These are phyloP conservation scores for Fusarium annulatum DNA, from an alignment of 2,329 filamentous ascomycete genomes.

Conservation along the genomic window DNA sequence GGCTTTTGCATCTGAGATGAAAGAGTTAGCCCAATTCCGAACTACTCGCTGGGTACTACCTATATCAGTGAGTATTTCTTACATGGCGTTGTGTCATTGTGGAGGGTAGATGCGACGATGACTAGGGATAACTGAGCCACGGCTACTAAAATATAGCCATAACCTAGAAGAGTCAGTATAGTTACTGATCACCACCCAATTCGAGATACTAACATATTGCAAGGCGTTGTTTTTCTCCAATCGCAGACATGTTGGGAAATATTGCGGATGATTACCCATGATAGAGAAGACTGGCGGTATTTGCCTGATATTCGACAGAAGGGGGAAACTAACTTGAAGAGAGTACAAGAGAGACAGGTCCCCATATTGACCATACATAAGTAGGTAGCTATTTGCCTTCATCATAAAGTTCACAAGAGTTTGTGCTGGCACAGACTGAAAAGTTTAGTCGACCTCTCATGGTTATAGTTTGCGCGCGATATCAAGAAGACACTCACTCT, in stretches of 20 bases:
- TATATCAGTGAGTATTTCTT: background rate
- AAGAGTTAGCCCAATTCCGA: background rate
- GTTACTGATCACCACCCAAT: too few relatives aligned
- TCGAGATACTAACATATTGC: background rate
- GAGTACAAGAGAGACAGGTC: background rate
- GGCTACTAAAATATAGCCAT: background rate
- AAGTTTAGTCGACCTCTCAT: background rate
- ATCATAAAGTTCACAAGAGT: background rate
- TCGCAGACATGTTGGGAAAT: background rate
- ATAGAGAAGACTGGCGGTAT: background rate
- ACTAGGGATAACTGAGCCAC: background rate
- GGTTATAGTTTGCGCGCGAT: background rate
- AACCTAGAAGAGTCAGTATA: background rate
- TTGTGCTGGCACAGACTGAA: background rate
- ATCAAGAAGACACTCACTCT: background rate
- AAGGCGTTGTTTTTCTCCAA: background rate
- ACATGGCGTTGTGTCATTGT: background rate
- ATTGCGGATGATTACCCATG: background rate
- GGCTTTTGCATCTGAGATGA: too few relatives aligned
- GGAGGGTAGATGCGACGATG: background rate
- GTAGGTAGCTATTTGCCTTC: background rate
- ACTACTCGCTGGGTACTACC: too few relatives aligned
- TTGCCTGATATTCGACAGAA: background rate
- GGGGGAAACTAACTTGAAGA: background rate
- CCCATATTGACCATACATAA: accelerated